Conservation (phyloP, 306 rosid genomes). For the Sphenostylis stenocarpa region DNA sequence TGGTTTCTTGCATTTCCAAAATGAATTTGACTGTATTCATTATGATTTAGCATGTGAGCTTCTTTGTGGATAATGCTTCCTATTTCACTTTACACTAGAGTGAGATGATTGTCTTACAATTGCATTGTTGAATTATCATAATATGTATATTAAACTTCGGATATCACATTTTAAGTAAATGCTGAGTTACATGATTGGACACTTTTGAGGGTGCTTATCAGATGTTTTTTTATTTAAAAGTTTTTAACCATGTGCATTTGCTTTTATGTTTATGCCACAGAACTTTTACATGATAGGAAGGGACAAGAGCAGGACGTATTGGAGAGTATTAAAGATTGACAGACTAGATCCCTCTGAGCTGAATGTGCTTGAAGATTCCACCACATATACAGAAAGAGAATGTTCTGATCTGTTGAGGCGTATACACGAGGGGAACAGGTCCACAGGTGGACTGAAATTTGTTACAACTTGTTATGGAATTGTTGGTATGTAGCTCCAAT, state of each 20-base stretch:
- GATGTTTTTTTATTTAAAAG: background rate
- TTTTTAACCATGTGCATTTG: conserved; percentile 2
- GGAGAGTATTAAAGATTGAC: conserved; percentile 86
- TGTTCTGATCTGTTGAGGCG: conserved; percentile 80
- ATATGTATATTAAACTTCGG: background rate
- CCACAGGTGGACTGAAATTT: conserved; percentile 82
- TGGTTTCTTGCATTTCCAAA: background rate
- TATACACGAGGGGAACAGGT: conserved; percentile 80
- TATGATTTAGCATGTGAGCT: background rate
- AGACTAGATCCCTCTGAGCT: conserved; percentile 69
- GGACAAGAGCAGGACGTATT: conserved; percentile 68
- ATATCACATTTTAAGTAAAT: conserved; percentile 9
- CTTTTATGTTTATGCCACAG: conserved; percentile 50
- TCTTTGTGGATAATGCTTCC: conserved; percentile 6
- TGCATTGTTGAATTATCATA: background rate
- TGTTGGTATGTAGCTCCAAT: conserved; percentile 54
- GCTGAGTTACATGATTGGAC: background rate
- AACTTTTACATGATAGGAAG: conserved; percentile 88
- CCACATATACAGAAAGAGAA: conserved; percentile 67
- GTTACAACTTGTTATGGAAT: conserved; percentile 86
- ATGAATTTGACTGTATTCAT: background rate
- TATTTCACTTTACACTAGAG: background rate
- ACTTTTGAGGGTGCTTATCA: background rate
- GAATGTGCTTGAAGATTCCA: conserved; percentile 66
- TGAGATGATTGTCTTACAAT: conserved; percentile 1